These are phyloP conservation scores for Candida ortonii DNA, from an alignment of 805 yeast species.

Conservation along the genomic window DNA sequence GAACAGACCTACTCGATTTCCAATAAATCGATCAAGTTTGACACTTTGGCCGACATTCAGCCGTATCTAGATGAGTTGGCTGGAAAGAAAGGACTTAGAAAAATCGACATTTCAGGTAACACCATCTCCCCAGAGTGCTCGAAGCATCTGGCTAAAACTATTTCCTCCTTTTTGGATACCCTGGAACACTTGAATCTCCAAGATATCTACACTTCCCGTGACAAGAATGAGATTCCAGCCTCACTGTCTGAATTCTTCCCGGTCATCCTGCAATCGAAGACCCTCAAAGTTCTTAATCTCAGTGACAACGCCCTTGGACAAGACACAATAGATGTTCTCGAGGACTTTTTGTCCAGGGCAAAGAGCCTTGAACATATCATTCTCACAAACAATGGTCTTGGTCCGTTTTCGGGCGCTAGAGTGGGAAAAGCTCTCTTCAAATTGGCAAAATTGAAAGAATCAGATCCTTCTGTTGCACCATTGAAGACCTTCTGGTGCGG, in stretches of 20 bases:
- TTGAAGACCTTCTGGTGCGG: slow-evolving; percentile 93
- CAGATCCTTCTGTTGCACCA: slow-evolving; percentile 35
- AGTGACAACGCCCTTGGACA: slow-evolving; percentile 97
- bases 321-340: slow-evolving; percentile 89
- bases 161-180: slow-evolving; percentile 41
- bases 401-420: slow-evolving; percentile 95
- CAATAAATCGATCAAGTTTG: slow-evolving; percentile 74
- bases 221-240: slow-evolving; percentile 90
- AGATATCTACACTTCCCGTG: slow-evolving; percentile 91
- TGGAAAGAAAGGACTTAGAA: slow-evolving; percentile 37
- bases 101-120: slow-evolving; percentile 85
- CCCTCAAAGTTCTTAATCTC: slow-evolving; percentile 71
- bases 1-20: slow-evolving; percentile 59
- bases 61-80: slow-evolving; percentile 62
- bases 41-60: slow-evolving; percentile 66
- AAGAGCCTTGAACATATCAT: slow-evolving; percentile 80
- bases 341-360: slow-evolving; percentile 70
- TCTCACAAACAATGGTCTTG: slow-evolving; percentile 94
- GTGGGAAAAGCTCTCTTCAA: slow-evolving; percentile 82
- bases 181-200: slow-evolving; percentile 76
- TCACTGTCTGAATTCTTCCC: slow-evolving; percentile 72
- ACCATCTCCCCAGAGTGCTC: slow-evolving; percentile 93
- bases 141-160: slow-evolving; percentile 57
- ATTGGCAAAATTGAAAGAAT: slow-evolving; percentile 57
- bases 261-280: slow-evolving; percentile 64